Evolutionary conservation across 192 early-diverging fungal species (phyloP).

Genomic region (Chytriomyces hyalinus): DNA sequence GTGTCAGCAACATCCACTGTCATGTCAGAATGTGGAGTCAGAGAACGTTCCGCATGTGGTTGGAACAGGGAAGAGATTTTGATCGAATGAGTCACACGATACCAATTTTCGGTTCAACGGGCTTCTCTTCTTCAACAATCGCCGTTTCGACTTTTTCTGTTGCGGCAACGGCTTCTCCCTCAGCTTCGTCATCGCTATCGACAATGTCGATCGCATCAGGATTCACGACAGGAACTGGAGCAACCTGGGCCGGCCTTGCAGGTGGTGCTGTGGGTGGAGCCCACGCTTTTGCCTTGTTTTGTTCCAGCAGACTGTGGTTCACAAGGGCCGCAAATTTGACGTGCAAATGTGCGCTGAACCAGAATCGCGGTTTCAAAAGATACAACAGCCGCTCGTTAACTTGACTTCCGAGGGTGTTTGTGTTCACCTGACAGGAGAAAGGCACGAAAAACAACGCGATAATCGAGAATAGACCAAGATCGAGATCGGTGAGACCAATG

Average conservation of each 20-base stretch:
- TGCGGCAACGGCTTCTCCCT: too few species aligned
- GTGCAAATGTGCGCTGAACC: conserved; percentile 97
- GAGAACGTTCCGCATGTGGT: too few species aligned
- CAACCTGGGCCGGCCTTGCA: conserved; percentile 20
- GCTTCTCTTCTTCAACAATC: too few species aligned
- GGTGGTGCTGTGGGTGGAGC: conserved; percentile 30
- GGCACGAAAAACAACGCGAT: conserved; percentile 1
- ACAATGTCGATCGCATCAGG: conserved; percentile 68
- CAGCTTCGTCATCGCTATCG: conserved; percentile 45
- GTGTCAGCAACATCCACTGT: too few species aligned
- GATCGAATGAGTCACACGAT: too few species aligned
- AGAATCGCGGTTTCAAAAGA: conserved; percentile 79
- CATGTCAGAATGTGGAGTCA: too few species aligned
- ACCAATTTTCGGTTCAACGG: too few species aligned
- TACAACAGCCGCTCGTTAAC: conserved; percentile 75
- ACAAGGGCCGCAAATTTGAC: conserved; percentile 83
- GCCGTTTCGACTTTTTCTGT: too few species aligned
- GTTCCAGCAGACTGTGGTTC: conserved; percentile 41
- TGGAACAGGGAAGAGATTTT: too few species aligned
- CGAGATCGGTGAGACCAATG: neutral
- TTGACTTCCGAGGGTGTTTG: conserved; percentile 76
- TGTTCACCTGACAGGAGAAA: conserved; percentile 57
- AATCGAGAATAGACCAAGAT: conserved; percentile 20
- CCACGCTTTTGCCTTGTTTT: neutral
- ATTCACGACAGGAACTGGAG: conserved; percentile 45